Conservation (phyloP, 805 yeast species). For the Spencermartinsiella europaea region DNA sequence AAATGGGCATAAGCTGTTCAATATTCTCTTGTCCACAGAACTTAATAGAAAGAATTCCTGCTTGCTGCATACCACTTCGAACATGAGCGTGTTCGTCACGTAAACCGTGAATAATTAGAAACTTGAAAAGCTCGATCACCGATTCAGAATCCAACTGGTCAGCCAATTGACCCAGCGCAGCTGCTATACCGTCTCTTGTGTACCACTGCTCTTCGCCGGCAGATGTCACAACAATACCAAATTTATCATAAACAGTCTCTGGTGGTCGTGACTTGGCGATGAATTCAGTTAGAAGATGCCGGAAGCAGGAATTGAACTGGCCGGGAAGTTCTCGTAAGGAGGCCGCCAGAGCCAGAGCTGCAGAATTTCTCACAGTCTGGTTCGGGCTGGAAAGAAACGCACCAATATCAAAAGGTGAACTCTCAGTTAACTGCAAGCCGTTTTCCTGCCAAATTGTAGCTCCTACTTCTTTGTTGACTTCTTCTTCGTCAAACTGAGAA, state of each 20-base stretch:
- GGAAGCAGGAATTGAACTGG: slow-evolving; percentile 28
- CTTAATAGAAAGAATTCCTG: slow-evolving; percentile 73
- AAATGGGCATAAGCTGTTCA: slow-evolving; percentile 74
- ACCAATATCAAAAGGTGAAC: slow-evolving; percentile 44
- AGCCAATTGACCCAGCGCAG: slow-evolving; percentile 54
- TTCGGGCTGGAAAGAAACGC: slow-evolving; percentile 49
- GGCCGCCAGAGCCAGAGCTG: slow-evolving; percentile 65
- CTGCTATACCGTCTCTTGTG: slow-evolving; percentile 74
- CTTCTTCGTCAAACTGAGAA: slow-evolving; percentile 67
- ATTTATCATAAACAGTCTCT: slow-evolving; percentile 69
- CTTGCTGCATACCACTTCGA: slow-evolving; percentile 77
- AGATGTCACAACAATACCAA: slow-evolving; percentile 66
- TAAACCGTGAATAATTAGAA: slow-evolving; percentile 50
- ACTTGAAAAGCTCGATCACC: slow-evolving; percentile 53
- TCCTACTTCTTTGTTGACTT: slow-evolving; percentile 58
- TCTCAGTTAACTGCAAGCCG: slow-evolving; percentile 38
- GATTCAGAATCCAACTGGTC: slow-evolving; percentile 36
- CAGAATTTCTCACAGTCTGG: slow-evolving; percentile 65
- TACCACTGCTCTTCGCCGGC: slow-evolving; percentile 78
- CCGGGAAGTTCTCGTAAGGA: slow-evolving; percentile 39
- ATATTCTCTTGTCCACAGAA: slow-evolving; percentile 57
- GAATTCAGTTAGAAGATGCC: slow-evolving; percentile 51
- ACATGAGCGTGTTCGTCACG: slow-evolving; percentile 72
- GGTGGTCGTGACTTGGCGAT: slow-evolving; percentile 62
- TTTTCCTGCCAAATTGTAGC: slow-evolving; percentile 82